phyloP scores from a whole-genome alignment of 148 eudicot genomes.

The Amaranthus hypochondriacus region DNA sequence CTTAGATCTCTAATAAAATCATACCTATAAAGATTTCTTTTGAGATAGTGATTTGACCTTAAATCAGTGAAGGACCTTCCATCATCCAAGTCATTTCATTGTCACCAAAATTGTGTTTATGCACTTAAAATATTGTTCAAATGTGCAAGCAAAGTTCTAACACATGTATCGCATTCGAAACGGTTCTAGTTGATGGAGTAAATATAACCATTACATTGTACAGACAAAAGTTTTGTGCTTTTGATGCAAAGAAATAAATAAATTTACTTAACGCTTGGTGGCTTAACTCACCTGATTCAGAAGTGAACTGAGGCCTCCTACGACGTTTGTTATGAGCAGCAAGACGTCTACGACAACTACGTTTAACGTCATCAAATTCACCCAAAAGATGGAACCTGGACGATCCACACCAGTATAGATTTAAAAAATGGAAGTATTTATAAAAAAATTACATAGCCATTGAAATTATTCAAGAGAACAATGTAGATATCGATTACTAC shows the following conservation, averaged over 20 bases:
- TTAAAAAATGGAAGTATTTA: not conserved
- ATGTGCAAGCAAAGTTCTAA: not conserved
- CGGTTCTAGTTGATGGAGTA: not conserved
- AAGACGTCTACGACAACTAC: conserved; percentile 89
- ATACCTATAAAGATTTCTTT: not conserved
- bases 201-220: not conserved
- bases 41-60: not conserved
- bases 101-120: not conserved
- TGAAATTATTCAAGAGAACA: not conserved
- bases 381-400: conserved; percentile 70
- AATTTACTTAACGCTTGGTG: not conserved
- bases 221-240: not conserved
- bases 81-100: conserved; percentile 3
- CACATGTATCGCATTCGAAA: not conserved
- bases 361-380: conserved; percentile 84
- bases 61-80: not conserved
- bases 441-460: not conserved
- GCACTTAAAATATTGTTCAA: not conserved
- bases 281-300: conserved; percentile 30
- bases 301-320: conserved; percentile 50
- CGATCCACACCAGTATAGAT: conserved; percentile 5
- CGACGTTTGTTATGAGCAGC: conserved; percentile 87
- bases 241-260: not conserved
- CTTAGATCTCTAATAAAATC: not conserved
- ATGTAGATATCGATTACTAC: not conserved